Conservation (phyloP, 2,329 filamentous ascomycete species). For the Talaromyces sp. region DNA sequence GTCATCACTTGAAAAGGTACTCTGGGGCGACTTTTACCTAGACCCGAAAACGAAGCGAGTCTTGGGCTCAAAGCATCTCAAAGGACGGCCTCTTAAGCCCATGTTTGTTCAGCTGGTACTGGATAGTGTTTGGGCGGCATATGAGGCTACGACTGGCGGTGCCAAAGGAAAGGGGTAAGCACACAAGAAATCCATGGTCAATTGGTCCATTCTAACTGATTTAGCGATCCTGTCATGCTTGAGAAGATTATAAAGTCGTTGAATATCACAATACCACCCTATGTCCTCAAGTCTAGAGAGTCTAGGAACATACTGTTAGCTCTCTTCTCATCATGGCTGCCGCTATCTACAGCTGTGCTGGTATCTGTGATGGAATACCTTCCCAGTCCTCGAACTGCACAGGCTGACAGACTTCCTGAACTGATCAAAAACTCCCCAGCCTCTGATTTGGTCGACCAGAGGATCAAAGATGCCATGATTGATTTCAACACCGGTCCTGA, state of each 20-base stretch:
- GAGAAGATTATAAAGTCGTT: conserved; percentile 96
- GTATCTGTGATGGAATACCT: conserved; percentile 93
- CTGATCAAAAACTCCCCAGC: conserved; percentile 79
- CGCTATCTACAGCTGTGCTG: conserved; percentile 83
- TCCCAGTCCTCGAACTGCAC: conserved; percentile 76
- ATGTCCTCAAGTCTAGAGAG: conserved; percentile 79
- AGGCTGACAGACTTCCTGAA: conserved; percentile 73
- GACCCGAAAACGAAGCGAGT: conserved; percentile 97
- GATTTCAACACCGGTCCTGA: conserved; percentile 68
- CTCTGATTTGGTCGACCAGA: conserved; percentile 63
- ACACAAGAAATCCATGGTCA: not conserved
- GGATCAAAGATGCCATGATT: conserved; percentile 75
- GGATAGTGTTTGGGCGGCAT: conserved; percentile 94
- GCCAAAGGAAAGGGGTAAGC: conserved; percentile 75
- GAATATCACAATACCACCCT: conserved; percentile 76
- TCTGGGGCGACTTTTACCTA: conserved; percentile 96
- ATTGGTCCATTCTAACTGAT: conserved; percentile 31
- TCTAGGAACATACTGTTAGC: conserved; percentile 78
- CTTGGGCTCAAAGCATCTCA: conserved; percentile 84
- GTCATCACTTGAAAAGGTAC: conserved; percentile 79
- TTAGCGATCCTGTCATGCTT: conserved; percentile 70
- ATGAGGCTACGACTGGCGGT: conserved; percentile 81
- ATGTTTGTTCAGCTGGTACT: conserved; percentile 97
- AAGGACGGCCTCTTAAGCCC: conserved; percentile 85
- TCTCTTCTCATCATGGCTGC: conserved; percentile 85